Base-by-base conservation (phyloP, 2,329 filamentous ascomycete species). In the Colletotrichum agaves region DNA sequence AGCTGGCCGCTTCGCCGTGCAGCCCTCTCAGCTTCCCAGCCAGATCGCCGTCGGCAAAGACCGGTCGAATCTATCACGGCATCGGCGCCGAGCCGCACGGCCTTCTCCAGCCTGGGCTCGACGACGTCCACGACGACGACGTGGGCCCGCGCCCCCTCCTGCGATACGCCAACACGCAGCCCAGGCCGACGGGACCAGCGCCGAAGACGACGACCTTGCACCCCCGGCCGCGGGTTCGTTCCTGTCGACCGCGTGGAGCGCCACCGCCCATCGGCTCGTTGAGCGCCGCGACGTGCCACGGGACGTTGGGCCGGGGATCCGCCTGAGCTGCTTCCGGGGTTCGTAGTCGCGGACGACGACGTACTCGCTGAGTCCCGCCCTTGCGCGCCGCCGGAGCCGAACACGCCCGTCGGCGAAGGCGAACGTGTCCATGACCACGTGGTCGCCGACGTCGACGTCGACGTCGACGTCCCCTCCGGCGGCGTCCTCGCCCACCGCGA, bases 191-290 rank as follows among this genome's bases (percentile, higher is more conserved):
- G 0, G 61, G 41, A 1, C 61, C 61, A 1, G 61, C 61, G 19
- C 61, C 61, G 33, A 63, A 63, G 0, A 63, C 46, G 3, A 58
- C 61, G 7, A 63, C 52, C n/a, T 63, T 63, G 2, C 41, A 63
- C 0, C 61, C 61, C 61, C 6, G 50, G 33, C n/a, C 58, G 1
- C 31, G 61, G 61, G 2, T 33, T 47, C 13, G 61, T 63, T 63
- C 31, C 53, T 33, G 43, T 63, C 58, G 0, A 63, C 41, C 1
- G 61, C 52, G 0, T 57, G 61, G 3, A 63, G 43, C 2, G 61
- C 61, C 15, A 63, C 61, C 3, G 61, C 61, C 61, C 61, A 63
- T 63, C 1, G 61, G 61, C 35, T 63, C 61, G 1, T 63, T 63
- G 2, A 63, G 61, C 33, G 61, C 61, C 3, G 61, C 61, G 13